Percentiles rank a stretch among this genome's conserved stretches.
Conservation (phyloP, 1,284 basidiomycete genomes). For the Crucibulum cyathiforme region DNA sequence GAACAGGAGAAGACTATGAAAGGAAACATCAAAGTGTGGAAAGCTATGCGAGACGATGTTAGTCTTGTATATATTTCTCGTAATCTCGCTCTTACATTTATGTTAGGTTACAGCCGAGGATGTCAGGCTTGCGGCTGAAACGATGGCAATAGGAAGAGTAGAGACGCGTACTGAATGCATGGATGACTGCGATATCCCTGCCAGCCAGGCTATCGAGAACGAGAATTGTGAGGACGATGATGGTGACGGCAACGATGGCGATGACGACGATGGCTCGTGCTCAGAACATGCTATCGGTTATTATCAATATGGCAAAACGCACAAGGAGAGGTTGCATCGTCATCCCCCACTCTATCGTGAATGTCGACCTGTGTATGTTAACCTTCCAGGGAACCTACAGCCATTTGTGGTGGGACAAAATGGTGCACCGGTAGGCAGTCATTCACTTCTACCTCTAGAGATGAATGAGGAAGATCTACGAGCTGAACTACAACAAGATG, state of each 20-base stretch:
- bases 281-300: too few species aligned
- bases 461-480: constrained; percentile 50
- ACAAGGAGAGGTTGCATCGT: too few species aligned
- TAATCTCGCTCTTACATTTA: background rate
- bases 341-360: too few species aligned
- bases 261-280: too few species aligned
- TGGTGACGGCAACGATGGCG: too few species aligned
- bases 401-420: too few species aligned
- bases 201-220: background rate
- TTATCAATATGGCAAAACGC: too few species aligned
- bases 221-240: background rate
- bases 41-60: constrained; percentile 36
- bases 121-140: constrained; percentile 1
- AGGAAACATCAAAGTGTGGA: constrained; percentile 64
- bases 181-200: constrained; percentile 8
- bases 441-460: constrained; percentile 42
- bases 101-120: background rate
- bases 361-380: too few species aligned
- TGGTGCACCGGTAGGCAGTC: background rate
- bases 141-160: constrained; percentile 5
- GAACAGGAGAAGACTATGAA: constrained; percentile 65
- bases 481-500: constrained; percentile 55
- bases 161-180: too few species aligned
- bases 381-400: too few species aligned
- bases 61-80: background rate